Base-by-base conservation (phyloP, 2,329 filamentous ascomycete species). In the Fusarium sp. region DNA sequence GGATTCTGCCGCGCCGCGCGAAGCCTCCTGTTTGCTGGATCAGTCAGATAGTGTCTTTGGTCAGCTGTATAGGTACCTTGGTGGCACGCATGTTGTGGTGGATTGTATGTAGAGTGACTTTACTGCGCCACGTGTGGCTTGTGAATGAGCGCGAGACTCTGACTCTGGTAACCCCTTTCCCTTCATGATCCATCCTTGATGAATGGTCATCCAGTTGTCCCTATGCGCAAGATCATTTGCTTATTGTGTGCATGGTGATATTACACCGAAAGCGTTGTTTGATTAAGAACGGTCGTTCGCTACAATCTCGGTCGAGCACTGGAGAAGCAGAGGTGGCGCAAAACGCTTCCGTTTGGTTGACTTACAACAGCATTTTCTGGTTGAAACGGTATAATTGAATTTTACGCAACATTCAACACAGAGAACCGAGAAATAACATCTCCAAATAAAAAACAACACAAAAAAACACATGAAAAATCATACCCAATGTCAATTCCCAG, bases 1-100 rank as follows among this genome's bases (percentile, higher is more conserved):
- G 73, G 77, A 76, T 79, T 77, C 76, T 80, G 76, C 71, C 73
- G 69, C 64, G 64, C 69, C 71, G 72, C 69, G 70, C 60, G 42
- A 63, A 74, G 67, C 66, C 70, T 76, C 70, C 61, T 38, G 38
- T 50, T 63, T 63, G 71, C 54, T 66, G 61, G 68, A 59, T 63
- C 56, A 59, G 35, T 59, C 68, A 65, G 68, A 69, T 69, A 60
- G n/a, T 31, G 29, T 35, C n/a, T 59, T 58, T 69, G 52, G 60
- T 42, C 54, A 9, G 5, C 18, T 54, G 62, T 70, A 74, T 14
- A 34, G 37, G 10, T 54, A 71, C 67, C 10, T 27, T 6, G 20
- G 7, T 5, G 3, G 20, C 16, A n/a, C 9, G 35, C 2, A 5
- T 16, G 14, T 6, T 58, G 34, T 38, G 14, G 3, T 2, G 0